Percentiles rank a stretch among this genome's conserved stretches.
Conservation (phyloP, 208 protist genomes). For the Herpetomonas samuelpessoai region DNA sequence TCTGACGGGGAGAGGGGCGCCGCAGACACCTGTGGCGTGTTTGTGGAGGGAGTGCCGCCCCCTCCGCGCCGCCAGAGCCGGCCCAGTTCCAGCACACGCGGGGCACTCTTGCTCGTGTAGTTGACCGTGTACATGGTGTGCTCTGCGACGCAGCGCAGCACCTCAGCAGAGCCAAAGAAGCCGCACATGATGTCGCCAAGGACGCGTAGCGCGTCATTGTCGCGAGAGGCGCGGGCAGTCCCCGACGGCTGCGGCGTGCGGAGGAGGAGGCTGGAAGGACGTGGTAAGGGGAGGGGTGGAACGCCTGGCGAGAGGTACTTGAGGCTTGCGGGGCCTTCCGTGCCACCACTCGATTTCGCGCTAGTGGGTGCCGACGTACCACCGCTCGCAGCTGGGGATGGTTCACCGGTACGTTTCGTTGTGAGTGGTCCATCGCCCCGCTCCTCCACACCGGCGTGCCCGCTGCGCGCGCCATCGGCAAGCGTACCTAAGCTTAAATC, state of each 20-base stretch:
- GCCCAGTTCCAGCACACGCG: constrained; percentile 45
- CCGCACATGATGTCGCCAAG: constrained; percentile 29
- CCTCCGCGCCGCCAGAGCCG: constrained; percentile 44
- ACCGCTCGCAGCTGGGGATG: too few species aligned
- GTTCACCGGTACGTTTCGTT: too few species aligned
- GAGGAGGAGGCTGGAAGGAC: too few species aligned
- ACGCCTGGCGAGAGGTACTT: too few species aligned
- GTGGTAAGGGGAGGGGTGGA: too few species aligned
- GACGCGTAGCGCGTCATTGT: constrained; percentile 21
- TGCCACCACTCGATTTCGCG: too few species aligned
- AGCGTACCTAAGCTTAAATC: too few species aligned
- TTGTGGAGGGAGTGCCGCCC: not conserved
- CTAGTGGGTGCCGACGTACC: too few species aligned
- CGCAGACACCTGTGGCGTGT: not conserved
- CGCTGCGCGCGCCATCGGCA: too few species aligned
- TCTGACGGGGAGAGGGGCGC: constrained; percentile 13
- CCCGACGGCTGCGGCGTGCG: constrained; percentile 9
- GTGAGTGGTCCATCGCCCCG: too few species aligned
- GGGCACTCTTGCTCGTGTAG: constrained; percentile 57
- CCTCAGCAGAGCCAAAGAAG: constrained; percentile 36
- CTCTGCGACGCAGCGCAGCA: constrained; percentile 67
- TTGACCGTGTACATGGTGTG: constrained; percentile 79
- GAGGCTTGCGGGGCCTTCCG: too few species aligned
- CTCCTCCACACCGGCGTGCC: too few species aligned
- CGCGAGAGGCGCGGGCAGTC: not conserved